These are phyloP conservation scores for Geotrichum histeridarum DNA, from an alignment of 1,139 yeast species.

Conservation along the genomic window DNA sequence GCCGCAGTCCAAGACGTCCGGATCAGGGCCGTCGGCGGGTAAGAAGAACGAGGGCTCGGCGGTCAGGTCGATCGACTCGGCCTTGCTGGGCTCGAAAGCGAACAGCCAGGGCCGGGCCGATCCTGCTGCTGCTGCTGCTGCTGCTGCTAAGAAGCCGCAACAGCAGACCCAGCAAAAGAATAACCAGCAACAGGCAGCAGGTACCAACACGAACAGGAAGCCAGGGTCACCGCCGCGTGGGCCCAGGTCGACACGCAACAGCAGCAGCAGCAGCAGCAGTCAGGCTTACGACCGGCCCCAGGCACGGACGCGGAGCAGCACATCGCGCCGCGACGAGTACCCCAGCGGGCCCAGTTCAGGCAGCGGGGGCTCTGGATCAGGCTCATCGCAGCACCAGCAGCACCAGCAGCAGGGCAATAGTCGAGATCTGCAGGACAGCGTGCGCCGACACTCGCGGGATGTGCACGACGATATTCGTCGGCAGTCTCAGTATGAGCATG, in stretches of 20 bases:
- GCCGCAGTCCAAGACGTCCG: not conserved
- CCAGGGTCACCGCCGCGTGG: not conserved
- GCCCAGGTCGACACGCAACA: not conserved
- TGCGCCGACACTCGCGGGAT: too few relatives aligned
- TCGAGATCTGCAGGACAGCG: not conserved
- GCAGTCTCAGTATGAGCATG: not conserved
- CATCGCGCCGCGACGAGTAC: too few relatives aligned
- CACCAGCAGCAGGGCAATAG: not conserved
- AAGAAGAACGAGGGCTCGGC: not conserved
- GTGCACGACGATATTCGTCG: too few relatives aligned
- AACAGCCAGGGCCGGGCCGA: not conserved
- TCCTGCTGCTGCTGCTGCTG: not conserved
- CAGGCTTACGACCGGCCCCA: not conserved
- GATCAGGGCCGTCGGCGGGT: not conserved
- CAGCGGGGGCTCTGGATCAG: too few relatives aligned
- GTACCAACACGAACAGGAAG: not conserved
- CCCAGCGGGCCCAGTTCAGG: too few relatives aligned
- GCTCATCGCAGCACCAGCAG: not conserved
- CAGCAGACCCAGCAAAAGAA: not conserved
- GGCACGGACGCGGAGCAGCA: too few relatives aligned
- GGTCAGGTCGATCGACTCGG: slow-evolving; percentile 8
- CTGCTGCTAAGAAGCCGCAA: not conserved
- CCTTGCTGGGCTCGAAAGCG: slow-evolving; percentile 5
- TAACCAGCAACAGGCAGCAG: slow-evolving; percentile 1
- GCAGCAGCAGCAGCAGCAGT: not conserved